Percentiles rank a stretch among this genome's conserved stretches.
Evolutionary conservation across 176 grass and related monocot species (phyloP).

Genomic region (Hordeum marinum): DNA sequence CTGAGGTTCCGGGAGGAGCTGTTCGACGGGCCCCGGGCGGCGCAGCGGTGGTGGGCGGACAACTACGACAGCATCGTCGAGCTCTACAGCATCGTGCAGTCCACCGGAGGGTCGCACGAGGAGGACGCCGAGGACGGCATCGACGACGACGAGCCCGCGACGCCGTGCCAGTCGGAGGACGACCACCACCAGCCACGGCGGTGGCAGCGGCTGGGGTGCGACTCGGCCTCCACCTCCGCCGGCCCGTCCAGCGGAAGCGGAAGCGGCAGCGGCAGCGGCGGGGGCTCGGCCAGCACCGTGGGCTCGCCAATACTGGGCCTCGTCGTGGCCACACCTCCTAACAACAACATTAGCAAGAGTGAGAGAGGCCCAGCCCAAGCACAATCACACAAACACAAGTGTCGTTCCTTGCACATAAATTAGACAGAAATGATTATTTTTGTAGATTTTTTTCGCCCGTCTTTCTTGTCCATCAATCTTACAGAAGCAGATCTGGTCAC

Average conservation of each 20-base stretch:
- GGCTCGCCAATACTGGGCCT: conserved; percentile 49
- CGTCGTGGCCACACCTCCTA: conserved; percentile 23
- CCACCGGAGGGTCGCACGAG: neutral
- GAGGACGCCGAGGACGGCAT: neutral
- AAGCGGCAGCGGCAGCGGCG: conserved; percentile 18
- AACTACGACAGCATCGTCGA: conserved; percentile 61
- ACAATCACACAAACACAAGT: conserved; percentile 3
- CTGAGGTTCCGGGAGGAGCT: conserved; percentile 62
- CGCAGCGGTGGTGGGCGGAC: conserved; percentile 59
- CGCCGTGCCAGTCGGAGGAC: conserved; percentile 52
- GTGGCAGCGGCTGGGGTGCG: conserved; percentile 11
- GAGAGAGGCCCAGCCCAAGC: neutral
- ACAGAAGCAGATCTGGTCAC: neutral
- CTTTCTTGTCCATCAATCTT: neutral
- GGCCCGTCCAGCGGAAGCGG: conserved; percentile 38
- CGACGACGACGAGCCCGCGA: conserved; percentile 26
- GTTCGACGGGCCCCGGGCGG: conserved; percentile 49
- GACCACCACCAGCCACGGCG: conserved; percentile 32
- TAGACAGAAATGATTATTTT: neutral
- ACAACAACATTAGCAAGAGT: neutral
- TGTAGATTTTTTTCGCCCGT: neutral
- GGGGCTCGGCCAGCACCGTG: conserved; percentile 39
- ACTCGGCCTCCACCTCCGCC: conserved; percentile 33
- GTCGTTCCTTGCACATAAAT: neutral
- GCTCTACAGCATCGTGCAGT: conserved; percentile 62